phyloP scores from a whole-genome alignment of 345 rosid species.

The Populus alba region DNA sequence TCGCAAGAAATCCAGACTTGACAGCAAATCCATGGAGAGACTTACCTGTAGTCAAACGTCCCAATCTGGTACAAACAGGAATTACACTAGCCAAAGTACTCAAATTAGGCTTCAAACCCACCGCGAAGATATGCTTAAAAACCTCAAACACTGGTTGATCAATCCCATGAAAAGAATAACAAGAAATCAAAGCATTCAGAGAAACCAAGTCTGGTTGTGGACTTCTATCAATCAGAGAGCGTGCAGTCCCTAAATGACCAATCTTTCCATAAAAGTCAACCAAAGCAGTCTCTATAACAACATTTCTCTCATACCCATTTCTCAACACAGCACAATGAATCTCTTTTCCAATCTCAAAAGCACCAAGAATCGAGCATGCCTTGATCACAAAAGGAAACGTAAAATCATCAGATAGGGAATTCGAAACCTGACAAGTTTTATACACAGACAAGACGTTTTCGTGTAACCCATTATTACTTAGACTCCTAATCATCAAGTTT shows the following conservation, averaged over 20 bases:
- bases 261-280: constrained; percentile 19
- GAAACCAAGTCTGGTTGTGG: constrained; percentile 32
- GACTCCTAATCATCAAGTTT: constrained; percentile 40
- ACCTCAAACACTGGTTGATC: constrained; percentile 10
- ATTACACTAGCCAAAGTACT: constrained; percentile 23
- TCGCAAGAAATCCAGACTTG: constrained; percentile 14
- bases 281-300: constrained; percentile 27
- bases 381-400: constrained; percentile 50
- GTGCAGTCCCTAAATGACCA: constrained; percentile 16
- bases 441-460: constrained; percentile 38
- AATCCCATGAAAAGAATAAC: constrained; percentile 22
- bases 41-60: constrained; percentile 18
- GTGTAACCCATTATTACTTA: constrained; percentile 31
- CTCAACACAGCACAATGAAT: constrained; percentile 45
- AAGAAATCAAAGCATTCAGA: constrained; percentile 25
- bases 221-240: constrained; percentile 11
- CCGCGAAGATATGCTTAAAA: constrained; percentile 4
- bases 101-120: constrained; percentile 25
- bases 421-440: constrained; percentile 23
- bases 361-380: constrained; percentile 40
- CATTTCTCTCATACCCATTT: constrained; percentile 38
- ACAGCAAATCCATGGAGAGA: constrained; percentile 26
- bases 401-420: constrained; percentile 35
- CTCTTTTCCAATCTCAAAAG: constrained; percentile 30
- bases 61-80: constrained; percentile 18